phyloP scores from a whole-genome alignment of 352 stramenopile genomes.

The Pseudoperonospora humuli region DNA sequence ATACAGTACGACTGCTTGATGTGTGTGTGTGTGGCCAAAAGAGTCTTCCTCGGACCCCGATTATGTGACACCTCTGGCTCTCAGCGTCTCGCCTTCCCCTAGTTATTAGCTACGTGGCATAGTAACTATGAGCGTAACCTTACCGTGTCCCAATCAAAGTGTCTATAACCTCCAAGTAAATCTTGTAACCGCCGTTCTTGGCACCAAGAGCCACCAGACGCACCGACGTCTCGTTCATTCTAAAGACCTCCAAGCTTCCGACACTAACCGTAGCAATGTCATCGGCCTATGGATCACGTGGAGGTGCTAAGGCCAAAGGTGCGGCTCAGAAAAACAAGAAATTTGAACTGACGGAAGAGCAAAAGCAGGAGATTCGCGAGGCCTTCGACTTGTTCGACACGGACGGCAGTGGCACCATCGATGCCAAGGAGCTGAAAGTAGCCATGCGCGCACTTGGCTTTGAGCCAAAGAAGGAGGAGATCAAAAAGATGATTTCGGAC shows the following conservation, averaged over 20 bases:
- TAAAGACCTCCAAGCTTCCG: neutral
- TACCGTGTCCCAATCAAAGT: no score
- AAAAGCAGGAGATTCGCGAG: conserved; percentile 93
- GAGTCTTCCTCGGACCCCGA: neutral
- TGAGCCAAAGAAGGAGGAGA: conserved; percentile 96
- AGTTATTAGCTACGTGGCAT: no score
- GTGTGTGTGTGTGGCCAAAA: neutral
- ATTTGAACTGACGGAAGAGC: conserved; percentile 88
- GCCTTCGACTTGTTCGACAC: conserved; percentile 97
- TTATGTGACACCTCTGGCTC: conserved; percentile 12
- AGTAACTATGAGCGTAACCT: no score
- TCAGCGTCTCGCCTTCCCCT: no score
- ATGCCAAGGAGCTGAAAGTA: conserved; percentile 93
- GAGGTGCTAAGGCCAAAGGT: conserved; percentile 57
- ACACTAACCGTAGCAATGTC: conserved; percentile 32
- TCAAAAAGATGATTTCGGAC: conserved; percentile 96
- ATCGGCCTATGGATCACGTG: conserved; percentile 56
- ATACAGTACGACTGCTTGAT: neutral
- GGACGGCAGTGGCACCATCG: conserved; percentile 92
- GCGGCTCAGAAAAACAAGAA: conserved; percentile 75
- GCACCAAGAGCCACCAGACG: no score
- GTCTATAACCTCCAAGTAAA: no score
- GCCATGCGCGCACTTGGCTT: conserved; percentile 95
- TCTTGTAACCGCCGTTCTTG: no score
- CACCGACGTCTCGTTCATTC: neutral